A percentile compares a stretch with the other conserved stretches of the same genome.
phyloP scores from a whole-genome alignment of 2,329 filamentous ascomycete genomes.

The Pseudophaeomoniella oleicola region DNA sequence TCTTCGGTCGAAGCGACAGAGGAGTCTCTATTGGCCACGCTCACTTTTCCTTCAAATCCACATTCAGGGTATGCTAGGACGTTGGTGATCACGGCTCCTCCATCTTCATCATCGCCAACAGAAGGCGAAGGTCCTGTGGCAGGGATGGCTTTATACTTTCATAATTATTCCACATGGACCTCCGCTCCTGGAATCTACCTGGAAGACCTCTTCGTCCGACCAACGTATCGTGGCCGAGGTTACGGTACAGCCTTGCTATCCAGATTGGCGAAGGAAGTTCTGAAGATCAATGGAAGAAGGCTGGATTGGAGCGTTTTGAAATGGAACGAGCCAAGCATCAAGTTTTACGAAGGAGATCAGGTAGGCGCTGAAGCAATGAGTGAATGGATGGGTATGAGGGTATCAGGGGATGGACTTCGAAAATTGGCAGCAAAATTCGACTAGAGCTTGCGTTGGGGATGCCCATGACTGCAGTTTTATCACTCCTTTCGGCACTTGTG shows the following conservation, averaged over 20 bases:
- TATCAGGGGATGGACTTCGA: constrained; percentile 28
- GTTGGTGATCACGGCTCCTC: constrained; percentile 45
- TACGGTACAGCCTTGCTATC: constrained; percentile 66
- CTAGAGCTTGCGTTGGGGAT: too few species aligned
- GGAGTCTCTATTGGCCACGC: constrained; percentile 54
- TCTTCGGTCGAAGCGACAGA: constrained; percentile 65
- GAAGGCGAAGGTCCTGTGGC: constrained; percentile 30
- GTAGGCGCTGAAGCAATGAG: constrained; percentile 29
- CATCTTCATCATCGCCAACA: constrained; percentile 19
- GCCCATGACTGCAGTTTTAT: too few species aligned
- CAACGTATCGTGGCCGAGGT: constrained; percentile 55
- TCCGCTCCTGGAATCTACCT: constrained; percentile 80
- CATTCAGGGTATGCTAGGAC: constrained; percentile 53
- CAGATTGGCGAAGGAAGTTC: constrained; percentile 64
- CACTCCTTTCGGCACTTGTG: too few species aligned
- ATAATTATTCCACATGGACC: constrained; percentile 92
- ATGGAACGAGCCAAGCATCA: constrained; percentile 83
- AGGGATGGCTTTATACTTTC: constrained; percentile 83
- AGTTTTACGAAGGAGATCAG: constrained; percentile 51
- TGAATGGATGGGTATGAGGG: constrained; percentile 36
- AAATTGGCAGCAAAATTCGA: constrained; percentile 20
- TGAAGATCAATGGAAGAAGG: constrained; percentile 56
- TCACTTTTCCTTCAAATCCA: constrained; percentile 54
- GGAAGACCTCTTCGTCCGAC: constrained; percentile 78
- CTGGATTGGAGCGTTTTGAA: constrained; percentile 85